Evolutionary conservation across 768 basidiomycete species (phyloP).

Genomic region (Psilocybe subaeruginosa): DNA sequence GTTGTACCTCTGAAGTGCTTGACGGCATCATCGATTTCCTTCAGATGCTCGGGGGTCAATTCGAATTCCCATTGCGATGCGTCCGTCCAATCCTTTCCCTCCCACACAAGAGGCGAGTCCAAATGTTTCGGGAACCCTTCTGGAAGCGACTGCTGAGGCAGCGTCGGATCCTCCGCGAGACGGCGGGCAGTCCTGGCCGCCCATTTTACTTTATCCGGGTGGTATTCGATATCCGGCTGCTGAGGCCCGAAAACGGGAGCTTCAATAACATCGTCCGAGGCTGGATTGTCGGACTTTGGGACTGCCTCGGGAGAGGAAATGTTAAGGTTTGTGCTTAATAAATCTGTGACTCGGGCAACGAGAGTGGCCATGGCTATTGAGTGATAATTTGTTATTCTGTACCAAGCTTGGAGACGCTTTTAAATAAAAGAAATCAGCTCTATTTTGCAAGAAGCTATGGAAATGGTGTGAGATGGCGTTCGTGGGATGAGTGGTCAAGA

Average conservation of each 20-base stretch:
- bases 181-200: conserved; percentile 38
- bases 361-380: conserved; percentile 9
- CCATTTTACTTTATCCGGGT: conserved; percentile 41
- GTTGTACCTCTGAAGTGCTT: conserved; percentile 33
- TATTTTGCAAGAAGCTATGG: conserved; percentile 7
- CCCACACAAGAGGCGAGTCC: conserved; percentile 44
- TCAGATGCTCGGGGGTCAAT: conserved; percentile 31
- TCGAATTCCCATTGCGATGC: conserved; percentile 43
- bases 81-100: conserved; percentile 42
- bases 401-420: neutral
- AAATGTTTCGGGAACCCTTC: conserved; percentile 38
- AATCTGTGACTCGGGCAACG: conserved; percentile 14
- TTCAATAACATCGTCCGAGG: neutral
- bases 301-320: neutral
- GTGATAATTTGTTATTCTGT: neutral
- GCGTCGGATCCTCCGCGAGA: conserved; percentile 35
- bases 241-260: conserved; percentile 8
- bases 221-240: conserved; percentile 44
- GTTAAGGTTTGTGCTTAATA: conserved; percentile 8
- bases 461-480: conserved; percentile 15
- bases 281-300: neutral
- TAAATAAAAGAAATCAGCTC: neutral
- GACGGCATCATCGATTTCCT: conserved; percentile 40
- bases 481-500: conserved; percentile 6
- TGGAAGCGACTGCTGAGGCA: conserved; percentile 32